phyloP scores from a whole-genome alignment of 257 asterid genomes.

The Salvia splendens region DNA sequence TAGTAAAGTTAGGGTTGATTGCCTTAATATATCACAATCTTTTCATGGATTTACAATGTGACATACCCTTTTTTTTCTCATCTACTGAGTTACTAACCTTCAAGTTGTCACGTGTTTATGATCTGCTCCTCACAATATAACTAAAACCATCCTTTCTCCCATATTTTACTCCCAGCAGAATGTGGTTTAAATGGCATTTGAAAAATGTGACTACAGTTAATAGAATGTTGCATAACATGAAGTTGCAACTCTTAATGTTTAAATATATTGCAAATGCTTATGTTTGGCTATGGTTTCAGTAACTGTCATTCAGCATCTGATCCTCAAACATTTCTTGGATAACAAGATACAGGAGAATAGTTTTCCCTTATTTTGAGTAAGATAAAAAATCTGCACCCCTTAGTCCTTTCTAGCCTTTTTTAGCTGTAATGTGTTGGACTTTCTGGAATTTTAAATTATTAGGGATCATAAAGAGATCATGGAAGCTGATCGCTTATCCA shows the following conservation, averaged over 20 bases:
- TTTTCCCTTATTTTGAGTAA: neutral
- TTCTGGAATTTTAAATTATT: neutral
- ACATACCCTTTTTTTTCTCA: no score
- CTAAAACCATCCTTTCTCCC: no score
- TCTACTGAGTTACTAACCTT: no score
- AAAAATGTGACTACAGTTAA: constrained; percentile 7
- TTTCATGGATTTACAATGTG: neutral
- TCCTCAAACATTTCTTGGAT: constrained; percentile 3
- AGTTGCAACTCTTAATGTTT: constrained; percentile 11
- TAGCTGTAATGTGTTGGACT: neutral
- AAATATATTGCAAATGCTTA: constrained; percentile 1
- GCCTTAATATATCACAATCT: neutral
- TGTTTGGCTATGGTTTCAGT: neutral
- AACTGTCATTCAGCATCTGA: constrained; percentile 12
- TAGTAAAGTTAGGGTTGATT: neutral
- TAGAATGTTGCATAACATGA: neutral
- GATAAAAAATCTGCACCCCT: neutral
- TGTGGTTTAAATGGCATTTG: constrained; percentile 9
- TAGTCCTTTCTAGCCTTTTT: neutral
- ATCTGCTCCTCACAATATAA: no score
- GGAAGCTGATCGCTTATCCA: constrained; percentile 10
- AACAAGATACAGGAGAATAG: neutral
- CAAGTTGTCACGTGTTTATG: no score
- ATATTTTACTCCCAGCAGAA: constrained; percentile 9
- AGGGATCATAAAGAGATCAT: neutral